Percentiles rank a stretch among this genome's conserved stretches.
Conservation (phyloP, 352 stramenopile species). For the Phytopythium chamaehyphon region DNA sequence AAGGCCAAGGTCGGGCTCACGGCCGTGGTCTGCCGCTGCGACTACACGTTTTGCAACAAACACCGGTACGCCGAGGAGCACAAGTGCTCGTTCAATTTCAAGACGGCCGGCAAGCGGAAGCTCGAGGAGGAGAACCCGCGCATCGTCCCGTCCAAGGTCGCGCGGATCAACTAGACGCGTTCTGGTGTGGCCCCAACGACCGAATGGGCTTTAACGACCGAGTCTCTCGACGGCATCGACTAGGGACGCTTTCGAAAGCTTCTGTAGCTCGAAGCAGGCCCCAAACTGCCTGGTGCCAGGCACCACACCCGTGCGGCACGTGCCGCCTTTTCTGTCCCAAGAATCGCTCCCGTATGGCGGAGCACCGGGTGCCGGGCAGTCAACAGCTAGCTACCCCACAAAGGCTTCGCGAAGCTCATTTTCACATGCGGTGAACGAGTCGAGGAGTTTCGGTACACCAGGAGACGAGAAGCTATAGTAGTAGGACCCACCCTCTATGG, state of each 20-base stretch:
- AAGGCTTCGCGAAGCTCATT: too few relatives aligned
- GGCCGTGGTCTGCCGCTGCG: slow-evolving; percentile 84
- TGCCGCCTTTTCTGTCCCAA: too few relatives aligned
- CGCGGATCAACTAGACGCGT: slow-evolving; percentile 74
- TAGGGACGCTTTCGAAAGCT: too few relatives aligned
- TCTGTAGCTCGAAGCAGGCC: too few relatives aligned
- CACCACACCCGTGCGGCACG: too few relatives aligned
- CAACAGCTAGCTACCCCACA: too few relatives aligned
- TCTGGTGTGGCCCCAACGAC: not conserved
- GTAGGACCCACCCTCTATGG: not conserved
- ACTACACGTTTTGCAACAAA: slow-evolving; percentile 88
- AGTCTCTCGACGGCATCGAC: not conserved
- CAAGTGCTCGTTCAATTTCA: slow-evolving; percentile 87
- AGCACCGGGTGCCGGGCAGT: too few relatives aligned
- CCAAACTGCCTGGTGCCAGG: too few relatives aligned
- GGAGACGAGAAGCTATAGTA: not conserved
- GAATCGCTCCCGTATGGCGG: too few relatives aligned
- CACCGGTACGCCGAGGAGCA: slow-evolving; percentile 90
- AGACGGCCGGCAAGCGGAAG: slow-evolving; percentile 74
- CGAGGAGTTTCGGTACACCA: not conserved
- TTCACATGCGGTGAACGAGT: not conserved
- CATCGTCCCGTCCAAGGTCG: slow-evolving; percentile 76
- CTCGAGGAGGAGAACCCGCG: slow-evolving; percentile 79
- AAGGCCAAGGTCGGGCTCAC: slow-evolving; percentile 84
- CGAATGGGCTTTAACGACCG: not conserved